Percentiles rank a stretch among this genome's conserved stretches.
phyloP scores from a whole-genome alignment of 2,329 filamentous ascomycete genomes.

The Alternaria sp. region DNA sequence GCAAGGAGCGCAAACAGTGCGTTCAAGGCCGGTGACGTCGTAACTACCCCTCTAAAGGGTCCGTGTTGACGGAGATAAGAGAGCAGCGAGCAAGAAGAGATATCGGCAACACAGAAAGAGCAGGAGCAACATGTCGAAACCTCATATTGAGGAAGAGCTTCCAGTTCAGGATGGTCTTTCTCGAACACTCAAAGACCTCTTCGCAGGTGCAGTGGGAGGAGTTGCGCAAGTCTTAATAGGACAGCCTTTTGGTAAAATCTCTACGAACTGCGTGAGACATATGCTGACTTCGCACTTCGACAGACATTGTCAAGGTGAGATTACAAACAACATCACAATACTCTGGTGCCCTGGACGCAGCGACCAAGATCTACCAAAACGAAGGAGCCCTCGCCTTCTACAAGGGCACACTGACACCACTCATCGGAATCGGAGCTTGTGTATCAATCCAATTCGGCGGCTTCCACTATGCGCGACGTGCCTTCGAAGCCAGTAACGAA shows the following conservation, averaged over 20 bases:
- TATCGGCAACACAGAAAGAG: constrained; percentile 1
- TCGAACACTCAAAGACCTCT: constrained; percentile 79
- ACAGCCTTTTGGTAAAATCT: background rate
- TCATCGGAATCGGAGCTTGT: constrained; percentile 95
- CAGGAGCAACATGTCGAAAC: constrained; percentile 27
- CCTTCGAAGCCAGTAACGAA: constrained; percentile 77
- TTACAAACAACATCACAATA: constrained; percentile 89
- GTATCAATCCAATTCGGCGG: constrained; percentile 96
- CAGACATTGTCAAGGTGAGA: constrained; percentile 82
- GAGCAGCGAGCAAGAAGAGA: background rate
- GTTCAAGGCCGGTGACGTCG: background rate
- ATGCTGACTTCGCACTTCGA: background rate
- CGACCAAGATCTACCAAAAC: constrained; percentile 80
- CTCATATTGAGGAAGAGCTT: constrained; percentile 50
- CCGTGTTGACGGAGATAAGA: constrained; percentile 19
- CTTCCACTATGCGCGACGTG: constrained; percentile 90
- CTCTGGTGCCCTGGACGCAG: constrained; percentile 78
- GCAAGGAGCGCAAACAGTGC: background rate
- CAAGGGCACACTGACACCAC: constrained; percentile 93
- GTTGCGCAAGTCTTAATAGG: constrained; percentile 61
- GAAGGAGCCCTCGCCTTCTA: constrained; percentile 95
- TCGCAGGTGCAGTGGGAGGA: constrained; percentile 88
- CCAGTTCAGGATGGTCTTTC: constrained; percentile 43
- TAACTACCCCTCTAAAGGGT: constrained; percentile 11
- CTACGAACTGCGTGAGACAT: background rate